Conservation (phyloP, 306 rosid genomes). For the Trichosanthes cucumerina region DNA sequence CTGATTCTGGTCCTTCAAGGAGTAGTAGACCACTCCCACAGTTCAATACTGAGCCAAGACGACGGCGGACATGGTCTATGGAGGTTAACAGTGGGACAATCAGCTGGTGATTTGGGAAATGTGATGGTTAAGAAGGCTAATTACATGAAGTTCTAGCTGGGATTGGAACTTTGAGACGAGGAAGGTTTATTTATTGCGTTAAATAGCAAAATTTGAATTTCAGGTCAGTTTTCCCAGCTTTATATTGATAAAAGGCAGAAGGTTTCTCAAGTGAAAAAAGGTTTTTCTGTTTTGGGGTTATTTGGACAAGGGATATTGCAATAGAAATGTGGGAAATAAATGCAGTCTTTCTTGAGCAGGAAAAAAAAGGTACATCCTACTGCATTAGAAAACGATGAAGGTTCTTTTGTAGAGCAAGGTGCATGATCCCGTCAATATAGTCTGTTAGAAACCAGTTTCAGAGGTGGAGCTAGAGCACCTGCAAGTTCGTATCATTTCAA, state of each 20-base stretch:
- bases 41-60: background rate
- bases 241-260: background rate
- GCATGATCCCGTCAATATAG: background rate
- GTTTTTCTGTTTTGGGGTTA: background rate
- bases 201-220: constrained; percentile 5
- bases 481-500: background rate
- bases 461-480: constrained; percentile 1
- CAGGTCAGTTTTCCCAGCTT: background rate
- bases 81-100: constrained; percentile 7
- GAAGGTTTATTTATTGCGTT: background rate
- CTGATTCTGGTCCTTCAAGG: constrained; percentile 16
- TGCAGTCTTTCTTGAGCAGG: background rate
- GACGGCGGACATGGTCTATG: constrained; percentile 13
- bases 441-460: constrained; percentile 1
- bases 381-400: constrained; percentile 5
- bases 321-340: constrained; percentile 5
- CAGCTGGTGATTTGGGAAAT: constrained; percentile 10
- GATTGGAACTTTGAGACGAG: background rate
- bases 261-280: background rate
- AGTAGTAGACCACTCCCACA: constrained; percentile 11
- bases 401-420: constrained; percentile 2
- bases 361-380: background rate
- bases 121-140: background rate
- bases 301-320: background rate
- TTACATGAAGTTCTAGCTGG: background rate